Evolutionary conservation across 2,329 filamentous ascomycete genomes (phyloP), one percentile per base, ranked within the genome.

Genomic region (Periconia macrospinosa): DNA sequence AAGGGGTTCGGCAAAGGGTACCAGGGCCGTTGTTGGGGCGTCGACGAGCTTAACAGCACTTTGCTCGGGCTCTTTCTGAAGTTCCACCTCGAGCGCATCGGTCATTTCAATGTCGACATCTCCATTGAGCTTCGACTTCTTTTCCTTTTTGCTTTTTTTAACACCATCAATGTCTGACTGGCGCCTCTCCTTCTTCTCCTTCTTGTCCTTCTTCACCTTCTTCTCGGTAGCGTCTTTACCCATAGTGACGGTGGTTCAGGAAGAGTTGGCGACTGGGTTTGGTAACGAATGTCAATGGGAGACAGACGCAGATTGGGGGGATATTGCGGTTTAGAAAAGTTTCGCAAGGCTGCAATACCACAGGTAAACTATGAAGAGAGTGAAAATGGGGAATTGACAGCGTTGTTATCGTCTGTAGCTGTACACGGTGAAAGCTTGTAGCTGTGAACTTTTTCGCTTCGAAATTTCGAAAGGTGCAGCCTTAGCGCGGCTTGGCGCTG

Each of bases 1-100:
- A 56, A 95, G 79, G 33, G 91, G 90, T 64, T 89, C 82, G 53
- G 92, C 91, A 71, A 96, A 94, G 30, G 92, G 89, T 51, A 95
- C 90, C 45, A 95, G 79, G 54, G 87, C 86, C 64, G 73, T 75
- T 46, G 81, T 79, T 43, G 63, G 63, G 33, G 61, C 71, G 57
- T 76, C 76, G 30, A 70, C 76, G n/a, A 76, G 71, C 56, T 79
- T 71, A 23, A 72, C 71, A 30, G 73, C 59, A 41, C 80, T 80
- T 45, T 82, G 80, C 59, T 83, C 78, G 65, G 84, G 81, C 55
- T 87, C 75, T 70, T 87, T 85, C 65, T 86, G 83, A 65, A 91
- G 85, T 57, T 70, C 70, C 15, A 63, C 60, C 55, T 71, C 64
- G 19, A 91, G 78, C 33, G 81, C 82, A 53, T 83, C 81, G 19